Conservation (phyloP, 208 protist species). For the Lotmaria passim region DNA sequence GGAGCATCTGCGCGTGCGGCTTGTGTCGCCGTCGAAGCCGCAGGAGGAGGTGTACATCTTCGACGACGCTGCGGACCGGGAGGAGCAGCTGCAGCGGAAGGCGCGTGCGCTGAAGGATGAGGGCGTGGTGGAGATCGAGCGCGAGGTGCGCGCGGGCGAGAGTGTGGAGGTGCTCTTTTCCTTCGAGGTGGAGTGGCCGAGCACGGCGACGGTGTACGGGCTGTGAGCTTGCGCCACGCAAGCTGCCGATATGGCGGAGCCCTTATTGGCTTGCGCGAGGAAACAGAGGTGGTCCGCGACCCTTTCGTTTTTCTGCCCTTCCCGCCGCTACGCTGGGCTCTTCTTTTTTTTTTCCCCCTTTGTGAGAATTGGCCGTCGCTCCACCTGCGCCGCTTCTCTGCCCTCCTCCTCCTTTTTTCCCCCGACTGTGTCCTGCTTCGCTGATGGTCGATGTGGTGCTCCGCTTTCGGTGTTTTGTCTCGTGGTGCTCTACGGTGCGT, state of each 20-base stretch:
- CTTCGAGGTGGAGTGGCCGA: slow-evolving; percentile 35
- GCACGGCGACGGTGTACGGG: slow-evolving; percentile 27
- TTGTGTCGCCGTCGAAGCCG: slow-evolving; percentile 27
- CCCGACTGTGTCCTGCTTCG: too few species aligned
- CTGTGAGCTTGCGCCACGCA: slow-evolving; percentile 21
- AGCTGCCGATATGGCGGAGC: too few species aligned
- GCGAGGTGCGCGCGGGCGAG: slow-evolving; percentile 22
- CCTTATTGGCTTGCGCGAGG: not conserved
- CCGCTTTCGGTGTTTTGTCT: too few species aligned
- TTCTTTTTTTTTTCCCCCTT: too few species aligned
- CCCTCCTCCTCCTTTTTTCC: too few species aligned
- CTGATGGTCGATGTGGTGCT: too few species aligned
- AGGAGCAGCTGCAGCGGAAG: slow-evolving; percentile 30
- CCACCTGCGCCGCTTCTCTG: too few species aligned
- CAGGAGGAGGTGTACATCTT: slow-evolving; percentile 35
- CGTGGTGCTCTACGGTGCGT: too few species aligned
- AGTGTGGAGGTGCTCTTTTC: slow-evolving; percentile 28
- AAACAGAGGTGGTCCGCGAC: too few species aligned
- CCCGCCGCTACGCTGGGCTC: too few species aligned
- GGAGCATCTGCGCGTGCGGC: slow-evolving; percentile 37
- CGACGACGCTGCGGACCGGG: slow-evolving; percentile 28
- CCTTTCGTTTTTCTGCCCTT: too few species aligned
- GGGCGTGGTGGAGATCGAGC: slow-evolving; percentile 36
- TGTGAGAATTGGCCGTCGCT: too few species aligned
- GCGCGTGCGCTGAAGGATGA: slow-evolving; percentile 26